Evolutionary conservation across 371 early-diverging fungal genomes (phyloP).

Genomic region (Mucor velutinosus): DNA sequence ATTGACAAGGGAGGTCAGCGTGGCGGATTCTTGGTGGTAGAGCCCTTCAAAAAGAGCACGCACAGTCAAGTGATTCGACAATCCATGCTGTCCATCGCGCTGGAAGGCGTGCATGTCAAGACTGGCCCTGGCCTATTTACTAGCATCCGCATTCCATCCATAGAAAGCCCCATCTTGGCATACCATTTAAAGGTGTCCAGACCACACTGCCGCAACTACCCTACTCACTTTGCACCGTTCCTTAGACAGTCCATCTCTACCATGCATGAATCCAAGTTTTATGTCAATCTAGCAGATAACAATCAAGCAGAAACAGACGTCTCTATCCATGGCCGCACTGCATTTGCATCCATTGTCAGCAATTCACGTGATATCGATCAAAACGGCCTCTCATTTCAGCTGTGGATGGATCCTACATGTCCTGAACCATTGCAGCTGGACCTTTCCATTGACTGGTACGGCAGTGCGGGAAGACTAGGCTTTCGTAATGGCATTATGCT

Average conservation of each 20-base stretch:
- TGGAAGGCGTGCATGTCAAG: constrained; percentile 39
- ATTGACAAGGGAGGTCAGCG: constrained; percentile 32
- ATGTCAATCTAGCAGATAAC: constrained; percentile 47
- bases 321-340: constrained; percentile 74
- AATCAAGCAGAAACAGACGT: constrained; percentile 50
- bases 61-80: constrained; percentile 39
- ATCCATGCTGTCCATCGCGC: constrained; percentile 50
- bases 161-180: constrained; percentile 64
- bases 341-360: constrained; percentile 51
- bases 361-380: constrained; percentile 32
- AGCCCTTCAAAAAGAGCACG: constrained; percentile 43
- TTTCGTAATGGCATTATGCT: constrained; percentile 76
- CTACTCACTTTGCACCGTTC: constrained; percentile 53
- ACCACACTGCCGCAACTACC: constrained; percentile 42
- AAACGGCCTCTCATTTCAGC: constrained; percentile 63
- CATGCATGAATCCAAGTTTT: constrained; percentile 75
- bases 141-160: constrained; percentile 55
- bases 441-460: constrained; percentile 71
- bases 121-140: constrained; percentile 47
- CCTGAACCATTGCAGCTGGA: constrained; percentile 54
- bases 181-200: constrained; percentile 58
- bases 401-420: constrained; percentile 73
- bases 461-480: constrained; percentile 71
- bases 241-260: constrained; percentile 72
- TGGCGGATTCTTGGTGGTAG: constrained; percentile 56